These are phyloP conservation scores for Falciphora oryzae DNA, from an alignment of 2,329 filamentous ascomycete genomes.

Conservation along the genomic window DNA sequence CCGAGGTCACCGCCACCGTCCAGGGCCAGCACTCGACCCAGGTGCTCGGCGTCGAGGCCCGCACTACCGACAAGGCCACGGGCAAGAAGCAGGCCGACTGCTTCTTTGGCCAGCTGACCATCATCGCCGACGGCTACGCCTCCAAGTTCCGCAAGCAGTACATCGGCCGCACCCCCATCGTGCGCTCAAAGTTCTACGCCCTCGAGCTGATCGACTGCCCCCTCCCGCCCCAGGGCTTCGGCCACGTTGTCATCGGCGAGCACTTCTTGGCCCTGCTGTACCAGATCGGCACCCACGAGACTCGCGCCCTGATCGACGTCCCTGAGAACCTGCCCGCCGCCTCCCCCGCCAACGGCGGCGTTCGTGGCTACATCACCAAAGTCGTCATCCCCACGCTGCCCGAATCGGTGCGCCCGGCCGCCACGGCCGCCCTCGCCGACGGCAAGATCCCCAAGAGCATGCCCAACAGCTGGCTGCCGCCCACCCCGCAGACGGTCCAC, in stretches of 20 bases:
- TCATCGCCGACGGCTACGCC: constrained; percentile 87
- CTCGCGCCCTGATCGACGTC: constrained; percentile 82
- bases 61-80: constrained; percentile 54
- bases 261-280: constrained; percentile 79
- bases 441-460: constrained; percentile 75
- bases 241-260: constrained; percentile 81
- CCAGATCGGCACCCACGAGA: constrained; percentile 94
- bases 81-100: constrained; percentile 57
- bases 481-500: constrained; percentile 53
- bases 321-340: constrained; percentile 72
- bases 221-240: constrained; percentile 68
- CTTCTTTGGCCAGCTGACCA: constrained; percentile 84
- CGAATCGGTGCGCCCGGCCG: constrained; percentile 62
- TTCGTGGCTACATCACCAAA: constrained; percentile 77
- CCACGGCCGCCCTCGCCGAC: constrained; percentile 69
- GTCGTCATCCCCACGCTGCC: constrained; percentile 73
- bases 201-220: constrained; percentile 86
- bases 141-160: constrained; percentile 86
- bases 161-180: constrained; percentile 58
- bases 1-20: constrained; percentile 72
- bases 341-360: constrained; percentile 67
- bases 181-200: constrained; percentile 86
- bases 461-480: constrained; percentile 92
- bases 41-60: constrained; percentile 76
- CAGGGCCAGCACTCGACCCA: constrained; percentile 60